These are phyloP conservation scores for Gracilaria caudata DNA, from an alignment of 23 red algal genomes.

Conservation along the genomic window DNA sequence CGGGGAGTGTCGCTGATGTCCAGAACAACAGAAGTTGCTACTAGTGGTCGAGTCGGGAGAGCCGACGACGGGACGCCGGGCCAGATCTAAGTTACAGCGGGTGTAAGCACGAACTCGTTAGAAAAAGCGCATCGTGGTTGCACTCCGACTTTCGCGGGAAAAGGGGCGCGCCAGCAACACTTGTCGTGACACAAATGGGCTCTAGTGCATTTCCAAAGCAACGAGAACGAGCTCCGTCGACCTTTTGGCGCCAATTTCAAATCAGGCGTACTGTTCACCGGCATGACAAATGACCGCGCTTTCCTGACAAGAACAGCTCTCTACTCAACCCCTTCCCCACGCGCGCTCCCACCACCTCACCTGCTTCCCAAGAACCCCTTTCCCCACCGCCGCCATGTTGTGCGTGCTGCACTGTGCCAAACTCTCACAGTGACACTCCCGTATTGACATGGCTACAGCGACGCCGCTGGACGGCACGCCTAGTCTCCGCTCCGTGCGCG, in stretches of 20 bases:
- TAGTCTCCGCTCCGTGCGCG: slow-evolving; percentile 52
- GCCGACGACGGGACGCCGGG: background rate
- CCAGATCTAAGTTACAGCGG: slow-evolving; percentile 1
- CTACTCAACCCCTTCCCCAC: background rate
- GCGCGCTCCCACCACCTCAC: background rate
- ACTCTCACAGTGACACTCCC: slow-evolving; percentile 13
- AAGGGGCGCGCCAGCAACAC: background rate
- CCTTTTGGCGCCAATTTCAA: slow-evolving; percentile 42
- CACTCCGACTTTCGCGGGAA: slow-evolving; percentile 26
- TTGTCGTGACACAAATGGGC: background rate
- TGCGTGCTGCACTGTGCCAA: background rate
- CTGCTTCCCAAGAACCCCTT: background rate
- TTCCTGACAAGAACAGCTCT: slow-evolving; percentile 31
- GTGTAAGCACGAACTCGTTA: background rate
- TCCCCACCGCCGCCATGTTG: background rate
- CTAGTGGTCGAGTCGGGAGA: background rate
- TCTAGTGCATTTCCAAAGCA: background rate
- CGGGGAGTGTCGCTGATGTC: no score
- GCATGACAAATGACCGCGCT: slow-evolving; percentile 40
- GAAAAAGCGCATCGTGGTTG: background rate
- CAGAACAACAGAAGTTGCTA: background rate
- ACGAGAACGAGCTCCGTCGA: slow-evolving; percentile 4
- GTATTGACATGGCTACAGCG: slow-evolving; percentile 10
- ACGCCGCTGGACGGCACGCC: slow-evolving; percentile 44
- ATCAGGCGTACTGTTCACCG: slow-evolving; percentile 37